Conservation (phyloP, 2,329 filamentous ascomycete genomes). For the Cladophialophora exuberans region DNA sequence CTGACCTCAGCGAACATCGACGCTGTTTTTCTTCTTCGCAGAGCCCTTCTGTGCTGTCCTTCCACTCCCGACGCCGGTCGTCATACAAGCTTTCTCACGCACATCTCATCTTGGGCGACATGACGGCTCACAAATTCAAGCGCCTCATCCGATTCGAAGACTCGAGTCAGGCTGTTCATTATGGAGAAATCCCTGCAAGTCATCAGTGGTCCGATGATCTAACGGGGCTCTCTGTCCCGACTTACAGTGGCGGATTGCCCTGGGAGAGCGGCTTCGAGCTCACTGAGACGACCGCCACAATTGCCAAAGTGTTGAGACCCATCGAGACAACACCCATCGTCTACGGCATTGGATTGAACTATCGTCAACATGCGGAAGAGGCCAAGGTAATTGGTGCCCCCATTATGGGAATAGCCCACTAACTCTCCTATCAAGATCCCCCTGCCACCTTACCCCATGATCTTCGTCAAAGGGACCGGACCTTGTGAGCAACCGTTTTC, state of each 20-base stretch:
- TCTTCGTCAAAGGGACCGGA: constrained; percentile 42
- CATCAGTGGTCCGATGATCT: not conserved
- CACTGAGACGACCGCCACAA: not conserved
- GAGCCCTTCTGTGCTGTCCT: not conserved
- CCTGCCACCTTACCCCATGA: constrained; percentile 2
- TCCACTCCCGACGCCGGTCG: not conserved
- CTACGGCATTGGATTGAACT: constrained; percentile 8
- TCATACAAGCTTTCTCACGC: no score
- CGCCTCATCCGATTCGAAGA: constrained; percentile 1
- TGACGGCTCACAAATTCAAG: not conserved
- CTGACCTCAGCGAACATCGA: not conserved
- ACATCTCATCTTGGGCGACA: not conserved
- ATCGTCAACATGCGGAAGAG: constrained; percentile 9
- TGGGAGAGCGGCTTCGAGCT: not conserved
- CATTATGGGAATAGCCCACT: not conserved
- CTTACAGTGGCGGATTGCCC: not conserved
- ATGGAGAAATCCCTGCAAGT: not conserved
- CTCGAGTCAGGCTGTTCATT: not conserved
- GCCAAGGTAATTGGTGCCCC: not conserved
- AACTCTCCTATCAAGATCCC: not conserved
- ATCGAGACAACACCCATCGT: constrained; percentile 1
- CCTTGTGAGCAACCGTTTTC: not conserved
- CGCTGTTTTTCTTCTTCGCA: not conserved
- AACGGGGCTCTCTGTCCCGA: not conserved
- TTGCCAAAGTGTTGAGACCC: not conserved